phyloP scores from a whole-genome alignment of 305 asterid genomes.

The Solanum hybrid region DNA sequence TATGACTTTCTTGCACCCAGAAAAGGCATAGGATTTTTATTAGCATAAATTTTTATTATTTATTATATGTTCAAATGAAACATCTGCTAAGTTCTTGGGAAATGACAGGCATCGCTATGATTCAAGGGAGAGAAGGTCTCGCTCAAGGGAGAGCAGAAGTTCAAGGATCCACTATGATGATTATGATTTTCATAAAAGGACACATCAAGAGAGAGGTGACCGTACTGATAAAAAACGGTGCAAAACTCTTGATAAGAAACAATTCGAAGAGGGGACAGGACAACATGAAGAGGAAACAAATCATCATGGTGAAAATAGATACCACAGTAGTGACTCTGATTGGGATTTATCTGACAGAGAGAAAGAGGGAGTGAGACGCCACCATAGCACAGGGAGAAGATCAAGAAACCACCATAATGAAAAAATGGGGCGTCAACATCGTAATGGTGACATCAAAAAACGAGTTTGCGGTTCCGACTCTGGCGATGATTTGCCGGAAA shows the following conservation, averaged over 20 bases:
- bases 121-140: constrained; percentile 36
- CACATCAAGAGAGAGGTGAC: constrained; percentile 17
- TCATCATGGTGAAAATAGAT: constrained; percentile 18
- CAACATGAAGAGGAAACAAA: constrained; percentile 13
- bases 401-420: constrained; percentile 11
- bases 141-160: constrained; percentile 19
- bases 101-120: constrained; percentile 28
- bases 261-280: constrained; percentile 8
- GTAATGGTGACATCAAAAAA: constrained; percentile 11
- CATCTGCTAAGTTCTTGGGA: constrained; percentile 4
- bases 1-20: neutral
- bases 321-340: constrained; percentile 30
- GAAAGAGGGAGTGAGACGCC: constrained; percentile 9
- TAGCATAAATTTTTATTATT: neutral
- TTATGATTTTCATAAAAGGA: constrained; percentile 23
- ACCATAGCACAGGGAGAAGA: constrained; percentile 21
- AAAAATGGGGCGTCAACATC: constrained; percentile 18
- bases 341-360: constrained; percentile 21
- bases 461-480: constrained; percentile 9
- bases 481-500: constrained; percentile 13
- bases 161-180: constrained; percentile 40
- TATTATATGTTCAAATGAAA: constrained; percentile 1
- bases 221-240: constrained; percentile 20
- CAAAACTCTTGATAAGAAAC: constrained; percentile 23
- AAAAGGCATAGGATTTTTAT: neutral